Conservation (phyloP, 2,329 filamentous ascomycete species). For the Nakataea oryzae region DNA sequence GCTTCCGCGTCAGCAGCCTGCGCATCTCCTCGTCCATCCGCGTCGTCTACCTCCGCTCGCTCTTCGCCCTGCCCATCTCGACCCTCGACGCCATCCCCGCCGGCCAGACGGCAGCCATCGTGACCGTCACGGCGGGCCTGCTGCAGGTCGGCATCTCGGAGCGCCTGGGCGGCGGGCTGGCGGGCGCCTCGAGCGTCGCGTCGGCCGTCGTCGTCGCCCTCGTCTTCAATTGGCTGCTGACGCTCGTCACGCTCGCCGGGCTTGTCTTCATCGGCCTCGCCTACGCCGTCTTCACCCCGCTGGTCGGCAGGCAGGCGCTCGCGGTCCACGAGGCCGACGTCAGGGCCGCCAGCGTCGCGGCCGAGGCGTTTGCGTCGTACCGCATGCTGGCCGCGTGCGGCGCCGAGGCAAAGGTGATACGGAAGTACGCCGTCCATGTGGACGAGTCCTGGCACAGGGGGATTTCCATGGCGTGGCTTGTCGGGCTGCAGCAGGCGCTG, state of each 20-base stretch:
- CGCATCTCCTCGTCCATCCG: constrained; percentile 49
- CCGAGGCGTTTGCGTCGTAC: constrained; percentile 28
- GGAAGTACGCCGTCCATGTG: constrained; percentile 24
- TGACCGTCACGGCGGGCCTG: constrained; percentile 52
- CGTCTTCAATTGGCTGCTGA: constrained; percentile 39
- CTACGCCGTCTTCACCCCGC: constrained; percentile 19
- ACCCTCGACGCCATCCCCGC: constrained; percentile 54
- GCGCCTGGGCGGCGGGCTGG: constrained; percentile 31
- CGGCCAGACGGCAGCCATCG: constrained; percentile 49
- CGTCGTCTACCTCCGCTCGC: constrained; percentile 49
- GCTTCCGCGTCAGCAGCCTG: constrained; percentile 49
- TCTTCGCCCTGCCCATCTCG: constrained; percentile 55
- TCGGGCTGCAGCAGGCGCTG: constrained; percentile 15
- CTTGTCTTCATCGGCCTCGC: constrained; percentile 28
- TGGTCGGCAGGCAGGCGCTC: constrained; percentile 20
- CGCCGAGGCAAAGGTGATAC: constrained; percentile 23
- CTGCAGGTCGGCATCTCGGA: constrained; percentile 54
- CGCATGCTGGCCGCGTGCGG: constrained; percentile 32
- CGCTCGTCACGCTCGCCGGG: constrained; percentile 33
- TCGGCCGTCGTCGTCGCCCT: constrained; percentile 40
- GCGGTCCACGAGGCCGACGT: constrained; percentile 24
- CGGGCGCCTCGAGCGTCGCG: constrained; percentile 26
- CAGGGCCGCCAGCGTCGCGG: constrained; percentile 24
- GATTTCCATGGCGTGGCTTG: constrained; percentile 11
- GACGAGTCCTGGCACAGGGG: constrained; percentile 22